A percentile compares a stretch with the other conserved stretches of the same genome.
Evolutionary conservation across 163 green algal species (phyloP).

Genomic region (Trebouxiophyceae sp.): DNA sequence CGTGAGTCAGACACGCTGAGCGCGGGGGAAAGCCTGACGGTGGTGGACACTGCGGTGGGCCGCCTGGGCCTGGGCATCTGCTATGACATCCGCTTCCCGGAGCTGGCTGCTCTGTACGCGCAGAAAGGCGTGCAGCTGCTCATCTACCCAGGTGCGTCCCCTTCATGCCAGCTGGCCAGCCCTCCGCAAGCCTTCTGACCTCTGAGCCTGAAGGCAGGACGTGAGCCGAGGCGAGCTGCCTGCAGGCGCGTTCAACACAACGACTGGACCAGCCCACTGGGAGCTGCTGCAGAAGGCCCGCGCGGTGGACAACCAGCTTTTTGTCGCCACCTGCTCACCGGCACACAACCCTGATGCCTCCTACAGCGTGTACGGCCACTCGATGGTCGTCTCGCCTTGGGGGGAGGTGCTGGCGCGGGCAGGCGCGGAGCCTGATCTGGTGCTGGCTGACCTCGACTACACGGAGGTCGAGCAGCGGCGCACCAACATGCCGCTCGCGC

Average conservation of each 20-base stretch:
- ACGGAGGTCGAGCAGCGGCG: conserved; percentile 47
- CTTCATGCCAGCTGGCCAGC: not conserved
- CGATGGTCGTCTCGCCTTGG: conserved; percentile 65
- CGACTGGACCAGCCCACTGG: conserved; percentile 91
- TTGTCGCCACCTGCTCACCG: conserved; percentile 84
- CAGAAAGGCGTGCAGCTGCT: conserved; percentile 63
- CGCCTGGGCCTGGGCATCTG: conserved; percentile 91
- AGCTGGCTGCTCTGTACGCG: conserved; percentile 83
- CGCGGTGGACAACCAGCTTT: conserved; percentile 92
- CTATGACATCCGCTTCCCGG: conserved; percentile 96
- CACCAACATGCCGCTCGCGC: conserved; percentile 69
- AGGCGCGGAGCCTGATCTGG: conserved; percentile 56
- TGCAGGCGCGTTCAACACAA: conserved; percentile 94
- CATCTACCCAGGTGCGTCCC: conserved; percentile 59
- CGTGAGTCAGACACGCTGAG: conserved; percentile 88
- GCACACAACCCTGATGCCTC: conserved; percentile 57
- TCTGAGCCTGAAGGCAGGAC: too few species aligned
- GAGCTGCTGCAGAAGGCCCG: conserved; percentile 82
- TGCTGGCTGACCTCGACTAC: conserved; percentile 66
- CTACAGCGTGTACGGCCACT: conserved; percentile 45
- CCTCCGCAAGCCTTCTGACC: conserved; percentile 6
- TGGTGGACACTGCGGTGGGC: conserved; percentile 22
- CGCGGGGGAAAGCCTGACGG: conserved; percentile 27
- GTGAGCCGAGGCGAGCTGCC: too few species aligned
- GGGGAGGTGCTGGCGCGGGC: conserved; percentile 68